Base-by-base conservation (phyloP, 495 filamentous ascomycete species). In the Podospora australis region DNA sequence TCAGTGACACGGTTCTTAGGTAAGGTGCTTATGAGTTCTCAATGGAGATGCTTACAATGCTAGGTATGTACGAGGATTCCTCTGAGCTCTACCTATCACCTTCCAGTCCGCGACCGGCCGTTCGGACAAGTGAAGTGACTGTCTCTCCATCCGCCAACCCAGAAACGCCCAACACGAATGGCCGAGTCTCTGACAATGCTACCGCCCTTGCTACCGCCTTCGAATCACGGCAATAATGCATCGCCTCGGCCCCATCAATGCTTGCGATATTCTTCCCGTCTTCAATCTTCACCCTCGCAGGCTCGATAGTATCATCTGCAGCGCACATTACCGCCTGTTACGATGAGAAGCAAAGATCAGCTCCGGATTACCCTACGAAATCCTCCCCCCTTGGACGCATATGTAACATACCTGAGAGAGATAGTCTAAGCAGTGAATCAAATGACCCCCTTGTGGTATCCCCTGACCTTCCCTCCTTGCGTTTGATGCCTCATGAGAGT, bases 261-360 rank as follows among this genome's bases (percentile, higher is more conserved):
- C 11, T 10, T 6, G 5, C n/a, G 21, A 41, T 10, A 9, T 20
- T 41, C 16, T 19, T 22, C 6, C 21, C 21, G 7, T 6, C 8
- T 6, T 10, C 6, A 3, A 10, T 41, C n/a, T 41, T 20, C n/a
- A 41, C 16, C 11, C n/a, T 17, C 19, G 21, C 6, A 20, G 39
- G 39, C 17, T 41, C 39, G 23, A 41, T 41, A 5, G 39, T 41
- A 20, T 41, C 39, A 22, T 41, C 39, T 6, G 39, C 39, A 5
- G 39, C 39, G 39, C 39, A 41, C 16, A 22, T 5, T n/a, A 41
- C 23, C 5, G 9, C 39, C 17, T 41, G 39, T 7, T 41, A 21
- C 21, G 39, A 20, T 6, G 6, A 24, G 21, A 30, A n/a, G 7
- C 28, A 30, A 6, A 30, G 13, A 6, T 7, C 7, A 30, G 28